phyloP scores from a whole-genome alignment of 108 stramenopile genomes.

The Parmales sp. region DNA sequence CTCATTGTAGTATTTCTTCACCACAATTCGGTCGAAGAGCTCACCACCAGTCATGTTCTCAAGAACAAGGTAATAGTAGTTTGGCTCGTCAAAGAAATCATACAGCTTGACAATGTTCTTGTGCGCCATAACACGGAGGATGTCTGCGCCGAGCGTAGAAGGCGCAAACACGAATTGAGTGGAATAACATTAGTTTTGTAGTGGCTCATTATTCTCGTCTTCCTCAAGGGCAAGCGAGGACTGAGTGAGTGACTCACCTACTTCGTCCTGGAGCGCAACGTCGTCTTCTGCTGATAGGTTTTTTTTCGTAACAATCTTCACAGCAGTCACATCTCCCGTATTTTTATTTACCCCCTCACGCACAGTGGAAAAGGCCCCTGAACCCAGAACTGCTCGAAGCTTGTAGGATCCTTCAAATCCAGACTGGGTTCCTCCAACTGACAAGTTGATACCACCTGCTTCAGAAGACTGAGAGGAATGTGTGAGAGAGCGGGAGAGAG shows the following conservation, averaged over 20 bases:
- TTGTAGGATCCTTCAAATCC: background rate
- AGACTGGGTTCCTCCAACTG: too few species aligned
- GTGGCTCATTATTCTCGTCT: too few species aligned
- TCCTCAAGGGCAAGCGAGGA: too few species aligned
- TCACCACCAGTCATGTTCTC: constrained; percentile 88
- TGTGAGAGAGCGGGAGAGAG: too few species aligned
- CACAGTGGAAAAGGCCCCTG: constrained; percentile 72
- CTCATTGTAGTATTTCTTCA: constrained; percentile 82
- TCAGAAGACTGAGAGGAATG: too few species aligned
- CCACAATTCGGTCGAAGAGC: constrained; percentile 90
- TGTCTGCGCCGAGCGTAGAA: too few species aligned
- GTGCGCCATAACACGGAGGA: constrained; percentile 59
- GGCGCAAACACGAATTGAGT: too few species aligned
- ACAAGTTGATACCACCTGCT: too few species aligned
- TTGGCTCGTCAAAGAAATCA: constrained; percentile 74
- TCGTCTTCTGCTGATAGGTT: constrained; percentile 64
- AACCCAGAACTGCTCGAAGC: constrained; percentile 33
- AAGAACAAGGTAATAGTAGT: constrained; percentile 73
- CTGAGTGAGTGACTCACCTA: too few species aligned
- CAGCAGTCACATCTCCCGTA: constrained; percentile 34
- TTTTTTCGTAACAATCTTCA: constrained; percentile 56
- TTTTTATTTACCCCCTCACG: constrained; percentile 46
- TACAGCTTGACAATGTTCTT: constrained; percentile 76
- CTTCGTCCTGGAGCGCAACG: constrained; percentile 66
- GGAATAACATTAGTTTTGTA: too few species aligned